These are phyloP conservation scores for Cyberlindnera euphorbiae DNA, from an alignment of 805 yeast genomes.

Conservation along the genomic window DNA sequence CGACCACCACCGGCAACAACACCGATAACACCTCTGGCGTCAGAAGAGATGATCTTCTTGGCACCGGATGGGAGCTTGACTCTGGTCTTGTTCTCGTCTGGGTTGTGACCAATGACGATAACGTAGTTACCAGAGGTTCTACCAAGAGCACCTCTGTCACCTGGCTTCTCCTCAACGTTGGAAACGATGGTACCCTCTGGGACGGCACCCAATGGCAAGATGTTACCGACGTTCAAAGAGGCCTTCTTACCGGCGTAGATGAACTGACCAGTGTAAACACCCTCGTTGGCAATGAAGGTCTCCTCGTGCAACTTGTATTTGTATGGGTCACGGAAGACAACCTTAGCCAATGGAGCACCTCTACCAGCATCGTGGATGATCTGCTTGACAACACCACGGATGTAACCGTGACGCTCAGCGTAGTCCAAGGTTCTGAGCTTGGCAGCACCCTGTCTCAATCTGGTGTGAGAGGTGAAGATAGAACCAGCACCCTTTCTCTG, in stretches of 20 bases:
- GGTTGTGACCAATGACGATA: constrained; percentile 98
- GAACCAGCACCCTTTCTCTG: constrained; percentile 99
- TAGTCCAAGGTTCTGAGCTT: constrained; percentile 98
- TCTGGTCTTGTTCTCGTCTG: constrained; percentile 98
- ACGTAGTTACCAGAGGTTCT: constrained; percentile 99
- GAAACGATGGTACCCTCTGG: constrained; percentile 99
- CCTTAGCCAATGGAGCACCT: constrained; percentile 99
- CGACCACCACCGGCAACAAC: constrained; percentile 99
- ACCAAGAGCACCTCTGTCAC: constrained; percentile 99
- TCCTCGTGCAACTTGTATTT: constrained; percentile 96
- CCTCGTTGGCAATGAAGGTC: constrained; percentile 98
- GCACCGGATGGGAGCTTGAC: constrained; percentile 99
- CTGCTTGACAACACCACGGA: constrained; percentile 98
- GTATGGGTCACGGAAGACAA: constrained; percentile 99
- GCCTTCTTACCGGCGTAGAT: constrained; percentile 99
- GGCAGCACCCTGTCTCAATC: constrained; percentile 99
- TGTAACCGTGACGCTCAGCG: constrained; percentile 99
- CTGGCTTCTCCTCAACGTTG: constrained; percentile 97
- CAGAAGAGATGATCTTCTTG: constrained; percentile 91
- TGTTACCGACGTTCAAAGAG: constrained; percentile 93
- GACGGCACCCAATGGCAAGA: constrained; percentile 92
- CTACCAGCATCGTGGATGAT: constrained; percentile 99
- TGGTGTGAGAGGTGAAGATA: constrained; percentile 99
- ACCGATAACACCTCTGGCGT: constrained; percentile 99
- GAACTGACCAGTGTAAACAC: constrained; percentile 99